Conservation (phyloP, 164 flowering plant species). For the Umbellularia californica region DNA sequence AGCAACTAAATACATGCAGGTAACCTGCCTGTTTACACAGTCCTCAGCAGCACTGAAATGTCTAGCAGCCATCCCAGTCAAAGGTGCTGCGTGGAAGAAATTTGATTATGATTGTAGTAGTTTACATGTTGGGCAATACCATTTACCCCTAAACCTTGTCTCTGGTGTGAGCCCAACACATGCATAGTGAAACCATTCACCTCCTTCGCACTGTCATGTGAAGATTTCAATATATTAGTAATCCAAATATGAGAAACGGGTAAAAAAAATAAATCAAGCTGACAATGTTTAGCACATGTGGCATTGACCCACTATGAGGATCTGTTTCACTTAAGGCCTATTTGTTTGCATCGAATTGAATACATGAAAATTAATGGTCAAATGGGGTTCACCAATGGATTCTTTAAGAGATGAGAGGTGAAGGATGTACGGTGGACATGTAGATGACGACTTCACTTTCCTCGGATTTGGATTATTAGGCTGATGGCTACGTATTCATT, state of each 20-base stretch:
- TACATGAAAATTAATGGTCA: too few species aligned
- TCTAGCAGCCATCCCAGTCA: not conserved
- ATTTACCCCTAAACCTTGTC: slow-evolving; percentile 94
- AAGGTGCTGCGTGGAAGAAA: not conserved
- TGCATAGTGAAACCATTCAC: slow-evolving; percentile 98
- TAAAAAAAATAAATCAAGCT: too few species aligned
- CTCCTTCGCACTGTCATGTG: slow-evolving; percentile 89
- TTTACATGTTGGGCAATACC: slow-evolving; percentile 96
- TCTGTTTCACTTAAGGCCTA: not conserved
- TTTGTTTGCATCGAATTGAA: too few species aligned
- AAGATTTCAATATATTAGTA: not conserved
- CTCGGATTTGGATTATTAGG: too few species aligned
- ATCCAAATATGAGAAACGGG: not conserved
- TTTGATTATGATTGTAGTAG: slow-evolving; percentile 24
- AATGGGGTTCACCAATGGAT: too few species aligned
- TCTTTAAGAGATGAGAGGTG: too few species aligned
- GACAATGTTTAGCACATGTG: not conserved
- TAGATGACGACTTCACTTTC: too few species aligned
- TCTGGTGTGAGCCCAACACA: slow-evolving; percentile 99
- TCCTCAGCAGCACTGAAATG: not conserved
- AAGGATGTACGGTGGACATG: too few species aligned
- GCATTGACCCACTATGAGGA: not conserved
- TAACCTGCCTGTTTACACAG: not conserved
- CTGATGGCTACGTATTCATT: too few species aligned
- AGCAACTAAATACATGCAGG: not conserved